Conservation (phyloP, 192 early-diverging fungal genomes). For the Irineochytrium annulatum region DNA sequence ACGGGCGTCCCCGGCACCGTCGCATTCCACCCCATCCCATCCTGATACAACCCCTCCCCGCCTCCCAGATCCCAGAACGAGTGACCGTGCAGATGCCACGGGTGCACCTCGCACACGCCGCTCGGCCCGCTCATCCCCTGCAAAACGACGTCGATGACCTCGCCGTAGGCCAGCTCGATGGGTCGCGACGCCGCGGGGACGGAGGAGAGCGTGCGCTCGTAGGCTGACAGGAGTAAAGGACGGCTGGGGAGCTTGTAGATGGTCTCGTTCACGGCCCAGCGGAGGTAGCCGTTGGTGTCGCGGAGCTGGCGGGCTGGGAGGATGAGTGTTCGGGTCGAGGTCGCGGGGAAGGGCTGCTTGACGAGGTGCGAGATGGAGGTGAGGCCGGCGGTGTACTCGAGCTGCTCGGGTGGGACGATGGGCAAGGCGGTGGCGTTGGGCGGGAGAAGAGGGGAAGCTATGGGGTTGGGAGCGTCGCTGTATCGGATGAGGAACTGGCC, state of each 20-base stretch:
- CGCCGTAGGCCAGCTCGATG: neutral
- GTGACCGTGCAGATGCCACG: conserved; percentile 5
- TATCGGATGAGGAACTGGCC: neutral
- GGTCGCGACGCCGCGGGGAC: too few species aligned
- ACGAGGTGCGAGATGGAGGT: neutral
- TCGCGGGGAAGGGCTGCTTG: neutral
- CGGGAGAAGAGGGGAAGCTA: neutral
- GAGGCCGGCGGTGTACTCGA: neutral
- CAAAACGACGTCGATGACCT: neutral
- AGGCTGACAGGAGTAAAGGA: neutral
- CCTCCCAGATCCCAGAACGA: conserved; percentile 4
- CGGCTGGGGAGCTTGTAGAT: neutral
- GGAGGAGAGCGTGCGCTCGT: neutral
- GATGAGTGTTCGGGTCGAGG: neutral
- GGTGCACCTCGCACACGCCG: neutral
- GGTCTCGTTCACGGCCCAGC: neutral
- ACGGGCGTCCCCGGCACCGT: neutral
- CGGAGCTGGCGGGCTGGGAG: neutral
- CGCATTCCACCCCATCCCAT: neutral
- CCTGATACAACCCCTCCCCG: neutral
- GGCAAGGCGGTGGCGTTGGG: neutral
- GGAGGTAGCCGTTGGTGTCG: neutral
- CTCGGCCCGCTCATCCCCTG: neutral
- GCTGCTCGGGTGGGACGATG: neutral
- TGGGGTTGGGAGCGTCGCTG: neutral